Percentiles rank a stretch among this genome's conserved stretches.
Conservation (phyloP, 176 grass and related monocot genomes). For the Alopecurus myosuroides region DNA sequence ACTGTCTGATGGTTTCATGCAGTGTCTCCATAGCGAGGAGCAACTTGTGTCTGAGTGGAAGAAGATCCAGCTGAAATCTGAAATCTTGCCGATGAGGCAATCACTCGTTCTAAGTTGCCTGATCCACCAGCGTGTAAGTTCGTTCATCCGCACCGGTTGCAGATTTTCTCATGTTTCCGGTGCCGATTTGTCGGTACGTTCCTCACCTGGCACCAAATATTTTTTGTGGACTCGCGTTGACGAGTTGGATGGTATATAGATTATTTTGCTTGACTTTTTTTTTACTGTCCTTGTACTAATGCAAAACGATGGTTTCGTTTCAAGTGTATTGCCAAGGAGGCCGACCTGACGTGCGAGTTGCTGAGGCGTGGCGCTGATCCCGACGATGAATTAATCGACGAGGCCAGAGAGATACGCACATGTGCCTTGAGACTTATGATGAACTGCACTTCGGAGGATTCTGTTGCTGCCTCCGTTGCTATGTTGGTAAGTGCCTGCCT, state of each 20-base stretch:
- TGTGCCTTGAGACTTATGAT: slow-evolving; percentile 13
- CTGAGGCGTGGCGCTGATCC: background rate
- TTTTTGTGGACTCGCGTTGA: too few species aligned
- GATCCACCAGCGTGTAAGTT: background rate
- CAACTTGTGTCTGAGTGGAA: background rate
- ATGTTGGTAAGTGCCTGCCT: background rate
- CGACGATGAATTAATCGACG: background rate
- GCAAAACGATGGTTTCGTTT: background rate
- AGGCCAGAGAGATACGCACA: background rate
- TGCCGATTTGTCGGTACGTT: background rate
- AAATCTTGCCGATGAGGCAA: background rate
- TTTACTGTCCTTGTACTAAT: too few species aligned
- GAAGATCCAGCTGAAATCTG: background rate
- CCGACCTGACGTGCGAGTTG: background rate
- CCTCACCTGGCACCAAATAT: too few species aligned
- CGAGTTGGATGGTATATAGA: background rate
- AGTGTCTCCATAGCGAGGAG: background rate
- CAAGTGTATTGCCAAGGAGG: slow-evolving; percentile 8
- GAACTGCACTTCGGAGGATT: background rate
- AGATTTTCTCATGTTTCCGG: background rate
- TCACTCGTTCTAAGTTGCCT: background rate
- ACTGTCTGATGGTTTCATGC: background rate
- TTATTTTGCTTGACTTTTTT: background rate
- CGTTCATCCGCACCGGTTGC: background rate
- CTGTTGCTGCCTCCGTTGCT: background rate